Percentiles rank a stretch among this genome's conserved stretches.
phyloP scores from a whole-genome alignment of 2,329 filamentous ascomycete genomes.

The Fusarium sp. region DNA sequence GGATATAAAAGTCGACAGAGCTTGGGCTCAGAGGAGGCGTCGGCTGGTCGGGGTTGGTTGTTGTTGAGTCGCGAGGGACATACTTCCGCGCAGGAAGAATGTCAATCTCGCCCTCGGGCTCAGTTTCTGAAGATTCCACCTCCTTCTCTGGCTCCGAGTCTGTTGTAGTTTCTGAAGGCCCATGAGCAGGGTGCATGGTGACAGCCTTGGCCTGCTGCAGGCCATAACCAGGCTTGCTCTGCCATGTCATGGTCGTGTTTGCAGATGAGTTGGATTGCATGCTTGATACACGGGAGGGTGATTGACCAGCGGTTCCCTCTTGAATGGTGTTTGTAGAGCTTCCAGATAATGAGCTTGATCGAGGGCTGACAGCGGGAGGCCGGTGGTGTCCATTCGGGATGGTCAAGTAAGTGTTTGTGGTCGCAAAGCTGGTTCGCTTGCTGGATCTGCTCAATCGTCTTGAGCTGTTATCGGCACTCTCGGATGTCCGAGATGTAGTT shows the following conservation, averaged over 20 bases:
- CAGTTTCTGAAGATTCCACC: slow-evolving; percentile 20
- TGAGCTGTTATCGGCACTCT: slow-evolving; percentile 40
- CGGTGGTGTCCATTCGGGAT: slow-evolving; percentile 47
- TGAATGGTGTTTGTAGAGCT: slow-evolving; percentile 40
- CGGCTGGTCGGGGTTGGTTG: slow-evolving; percentile 50
- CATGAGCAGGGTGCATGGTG: slow-evolving; percentile 48
- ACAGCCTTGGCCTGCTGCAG: slow-evolving; percentile 53
- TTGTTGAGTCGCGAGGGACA: slow-evolving; percentile 36
- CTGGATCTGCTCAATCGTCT: slow-evolving; percentile 46
- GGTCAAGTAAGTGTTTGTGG: slow-evolving; percentile 54
- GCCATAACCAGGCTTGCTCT: slow-evolving; percentile 45
- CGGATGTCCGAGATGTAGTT: slow-evolving; percentile 35
- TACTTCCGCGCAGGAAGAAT: slow-evolving; percentile 27
- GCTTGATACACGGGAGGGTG: slow-evolving; percentile 45
- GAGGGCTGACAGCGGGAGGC: slow-evolving; percentile 24
- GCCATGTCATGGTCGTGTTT: slow-evolving; percentile 47
- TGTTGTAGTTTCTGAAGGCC: slow-evolving; percentile 34
- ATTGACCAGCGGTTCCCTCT: slow-evolving; percentile 34
- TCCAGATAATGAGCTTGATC: slow-evolving; percentile 41
- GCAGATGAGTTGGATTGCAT: slow-evolving; percentile 51
- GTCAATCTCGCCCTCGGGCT: slow-evolving; percentile 28
- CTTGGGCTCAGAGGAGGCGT: slow-evolving; percentile 62
- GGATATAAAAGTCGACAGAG: slow-evolving; percentile 59
- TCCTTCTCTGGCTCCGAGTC: slow-evolving; percentile 34
- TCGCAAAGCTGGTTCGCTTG: slow-evolving; percentile 53